Evolutionary conservation across 2,329 filamentous ascomycete species (phyloP).

Genomic region (Diplodia corticola): DNA sequence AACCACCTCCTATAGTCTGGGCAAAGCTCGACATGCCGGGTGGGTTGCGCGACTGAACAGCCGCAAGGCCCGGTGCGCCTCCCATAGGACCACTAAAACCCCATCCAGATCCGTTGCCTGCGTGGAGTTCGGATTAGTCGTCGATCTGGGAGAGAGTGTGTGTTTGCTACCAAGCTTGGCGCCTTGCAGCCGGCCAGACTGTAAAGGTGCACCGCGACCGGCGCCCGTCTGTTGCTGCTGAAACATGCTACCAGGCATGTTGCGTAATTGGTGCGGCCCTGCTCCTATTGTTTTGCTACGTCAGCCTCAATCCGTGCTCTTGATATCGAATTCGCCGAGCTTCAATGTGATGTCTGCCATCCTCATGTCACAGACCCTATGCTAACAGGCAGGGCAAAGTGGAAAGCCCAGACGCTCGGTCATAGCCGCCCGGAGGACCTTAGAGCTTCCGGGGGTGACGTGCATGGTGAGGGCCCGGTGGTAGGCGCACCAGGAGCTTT

Average conservation of each 20-base stretch:
- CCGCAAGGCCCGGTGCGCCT: slow-evolving; percentile 53
- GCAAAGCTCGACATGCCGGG: slow-evolving; percentile 56
- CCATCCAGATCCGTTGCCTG: slow-evolving; percentile 59
- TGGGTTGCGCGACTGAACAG: slow-evolving; percentile 52
- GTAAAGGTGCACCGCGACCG: slow-evolving; percentile 49
- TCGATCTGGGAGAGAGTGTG: neutral
- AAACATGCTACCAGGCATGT: slow-evolving; percentile 55
- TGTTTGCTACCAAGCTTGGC: slow-evolving; percentile 51
- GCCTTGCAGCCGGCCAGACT: slow-evolving; percentile 53
- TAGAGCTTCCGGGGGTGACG: neutral
- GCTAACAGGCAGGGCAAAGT: neutral
- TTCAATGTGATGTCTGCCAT: neutral
- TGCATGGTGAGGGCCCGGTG: neutral
- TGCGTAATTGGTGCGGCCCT: slow-evolving; percentile 53
- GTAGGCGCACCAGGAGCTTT: slow-evolving; percentile 5
- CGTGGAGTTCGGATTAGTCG: slow-evolving; percentile 22
- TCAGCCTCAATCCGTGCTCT: neutral
- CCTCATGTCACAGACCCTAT: neutral
- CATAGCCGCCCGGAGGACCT: neutral
- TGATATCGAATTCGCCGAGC: neutral
- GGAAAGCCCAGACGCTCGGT: neutral
- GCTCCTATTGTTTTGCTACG: slow-evolving; percentile 41
- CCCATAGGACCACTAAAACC: slow-evolving; percentile 58
- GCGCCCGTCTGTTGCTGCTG: slow-evolving; percentile 53
- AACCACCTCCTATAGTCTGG: slow-evolving; percentile 54